Percentiles rank a stretch among this genome's conserved stretches.
Evolutionary conservation across 2,329 filamentous ascomycete species (phyloP).

Genomic region (Trichoderma aggressivum): DNA sequence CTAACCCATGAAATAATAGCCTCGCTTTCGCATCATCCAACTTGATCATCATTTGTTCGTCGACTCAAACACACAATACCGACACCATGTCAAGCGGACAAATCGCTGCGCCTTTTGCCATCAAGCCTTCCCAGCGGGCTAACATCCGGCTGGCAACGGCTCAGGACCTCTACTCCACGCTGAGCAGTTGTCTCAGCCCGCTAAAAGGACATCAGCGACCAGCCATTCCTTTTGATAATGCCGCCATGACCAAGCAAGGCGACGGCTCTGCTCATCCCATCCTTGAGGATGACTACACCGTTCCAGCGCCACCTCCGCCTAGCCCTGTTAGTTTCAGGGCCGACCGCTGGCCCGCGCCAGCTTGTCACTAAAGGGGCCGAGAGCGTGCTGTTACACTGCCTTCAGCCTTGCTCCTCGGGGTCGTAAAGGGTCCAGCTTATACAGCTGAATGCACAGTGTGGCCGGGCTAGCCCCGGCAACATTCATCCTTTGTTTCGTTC

Average conservation of each 20-base stretch:
- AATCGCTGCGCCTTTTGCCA: slow-evolving; percentile 44
- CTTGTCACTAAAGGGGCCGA: slow-evolving; percentile 27
- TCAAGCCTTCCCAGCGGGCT: slow-evolving; percentile 45
- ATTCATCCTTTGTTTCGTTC: slow-evolving; percentile 1
- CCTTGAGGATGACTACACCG: slow-evolving; percentile 57
- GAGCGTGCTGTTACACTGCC: slow-evolving; percentile 12
- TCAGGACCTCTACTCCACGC: slow-evolving; percentile 52
- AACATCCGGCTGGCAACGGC: slow-evolving; percentile 38
- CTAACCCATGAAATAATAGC: neutral
- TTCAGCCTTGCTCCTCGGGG: slow-evolving; percentile 9
- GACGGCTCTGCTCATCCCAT: slow-evolving; percentile 48
- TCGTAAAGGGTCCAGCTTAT: neutral
- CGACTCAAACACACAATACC: neutral
- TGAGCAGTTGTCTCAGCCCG: slow-evolving; percentile 34
- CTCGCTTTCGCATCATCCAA: neutral
- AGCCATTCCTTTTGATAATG: slow-evolving; percentile 32
- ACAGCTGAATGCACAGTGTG: neutral
- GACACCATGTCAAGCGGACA: slow-evolving; percentile 36
- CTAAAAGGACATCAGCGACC: slow-evolving; percentile 9
- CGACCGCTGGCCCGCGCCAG: slow-evolving; percentile 50
- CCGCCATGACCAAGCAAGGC: slow-evolving; percentile 44
- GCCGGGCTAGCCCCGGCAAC: neutral
- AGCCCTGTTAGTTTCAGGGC: slow-evolving; percentile 60
- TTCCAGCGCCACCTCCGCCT: slow-evolving; percentile 63
- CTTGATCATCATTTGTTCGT: neutral